Base-by-base conservation (phyloP, 805 yeast genomes). In the Candida yuanshanica region DNA sequence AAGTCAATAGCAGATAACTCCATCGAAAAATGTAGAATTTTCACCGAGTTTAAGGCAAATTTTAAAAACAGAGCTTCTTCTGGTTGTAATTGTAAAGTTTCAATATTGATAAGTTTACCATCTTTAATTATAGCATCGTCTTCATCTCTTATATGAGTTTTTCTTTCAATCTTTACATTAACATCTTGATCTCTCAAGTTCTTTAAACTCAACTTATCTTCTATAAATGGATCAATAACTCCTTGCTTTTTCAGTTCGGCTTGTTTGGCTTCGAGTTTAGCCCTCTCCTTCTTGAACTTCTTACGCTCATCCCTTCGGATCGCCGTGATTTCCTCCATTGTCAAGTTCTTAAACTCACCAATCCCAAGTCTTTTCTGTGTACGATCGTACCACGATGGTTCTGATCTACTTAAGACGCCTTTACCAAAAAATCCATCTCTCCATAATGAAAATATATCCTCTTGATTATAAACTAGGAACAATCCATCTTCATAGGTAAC, bases 371-470 rank as follows among this genome's bases (percentile, higher is more conserved):
- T 60, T 36, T 79, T 68, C 24, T 65, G 62, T 1, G 87, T 78
- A 40, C 97, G 69, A n/a, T 66, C 68, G 35, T 58, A 62, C 97
- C 98, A 93, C 0, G 96, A 77, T 0, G 99, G 96, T 56, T 93
- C 97, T 43, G 95, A 83, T 48, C 99, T 69, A 26, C 96, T 85
- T 35, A 89, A 65, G 3, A 77, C 75, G 2, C 98, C 99, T 55
- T 91, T 93, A 7, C 99, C 99, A 57, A 88, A 93, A 56, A 89
- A 93, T 1, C 99, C 99, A 50, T 73, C 73, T 14, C 69, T 62
- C 98, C 98, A 93, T 2, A 93, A 63, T 31, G 62, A 61, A 17
- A 53, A 49, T 77, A 82, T 81, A 24, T 72, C 79, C 0, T 55
- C 48, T 2, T 60, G 61, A 34, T 68, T 66, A 2, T 47, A 49